Conservation (phyloP, 306 rosid genomes). For the Lathyrus tuberosus region DNA sequence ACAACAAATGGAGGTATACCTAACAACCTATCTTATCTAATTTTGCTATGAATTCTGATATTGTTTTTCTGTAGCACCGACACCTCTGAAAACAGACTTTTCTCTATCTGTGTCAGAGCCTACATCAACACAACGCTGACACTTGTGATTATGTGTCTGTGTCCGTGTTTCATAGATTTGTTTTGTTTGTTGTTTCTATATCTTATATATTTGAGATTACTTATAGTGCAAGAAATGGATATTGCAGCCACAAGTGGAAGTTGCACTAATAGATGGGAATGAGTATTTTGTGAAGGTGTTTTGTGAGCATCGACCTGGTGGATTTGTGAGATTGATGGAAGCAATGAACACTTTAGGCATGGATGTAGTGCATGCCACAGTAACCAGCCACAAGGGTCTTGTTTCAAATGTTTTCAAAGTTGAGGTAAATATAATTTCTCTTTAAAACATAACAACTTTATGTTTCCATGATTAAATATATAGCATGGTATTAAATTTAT, state of each 20-base stretch:
- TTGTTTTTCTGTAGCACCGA: too few species aligned
- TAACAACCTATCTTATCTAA: neutral
- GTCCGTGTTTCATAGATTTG: too few species aligned
- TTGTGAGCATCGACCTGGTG: constrained; percentile 82
- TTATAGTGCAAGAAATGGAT: neutral
- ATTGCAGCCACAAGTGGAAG: constrained; percentile 89
- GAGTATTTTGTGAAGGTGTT: constrained; percentile 83
- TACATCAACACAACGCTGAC: too few species aligned
- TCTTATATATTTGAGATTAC: neutral
- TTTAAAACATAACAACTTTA: neutral
- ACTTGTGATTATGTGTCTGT: too few species aligned
- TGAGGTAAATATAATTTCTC: constrained; percentile 51
- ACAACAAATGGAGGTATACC: constrained; percentile 89
- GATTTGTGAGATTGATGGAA: constrained; percentile 83
- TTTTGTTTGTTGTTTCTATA: too few species aligned
- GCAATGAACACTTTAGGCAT: constrained; percentile 71
- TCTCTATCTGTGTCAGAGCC: too few species aligned
- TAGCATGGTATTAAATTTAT: neutral
- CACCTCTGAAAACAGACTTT: too few species aligned
- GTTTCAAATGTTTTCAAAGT: constrained; percentile 83
- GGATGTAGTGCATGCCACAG: constrained; percentile 81
- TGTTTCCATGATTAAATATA: neutral
- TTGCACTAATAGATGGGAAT: constrained; percentile 76
- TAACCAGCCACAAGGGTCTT: constrained; percentile 78
- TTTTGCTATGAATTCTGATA: too few species aligned